Conservation (phyloP, 352 stramenopile species). For the Pythium sukuiense region DNA sequence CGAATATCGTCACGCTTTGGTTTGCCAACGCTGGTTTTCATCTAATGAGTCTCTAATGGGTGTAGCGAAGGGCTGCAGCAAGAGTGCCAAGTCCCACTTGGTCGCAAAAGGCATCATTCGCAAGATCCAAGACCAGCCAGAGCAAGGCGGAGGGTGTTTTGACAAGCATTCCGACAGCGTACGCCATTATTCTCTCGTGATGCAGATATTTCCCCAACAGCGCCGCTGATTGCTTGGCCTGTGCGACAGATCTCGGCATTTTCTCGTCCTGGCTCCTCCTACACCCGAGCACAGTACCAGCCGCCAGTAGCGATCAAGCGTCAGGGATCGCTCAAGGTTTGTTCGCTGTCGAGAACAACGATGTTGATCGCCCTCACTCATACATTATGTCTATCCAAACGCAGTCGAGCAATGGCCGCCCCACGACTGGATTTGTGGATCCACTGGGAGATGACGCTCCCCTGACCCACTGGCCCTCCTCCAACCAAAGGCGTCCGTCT, state of each 20-base stretch:
- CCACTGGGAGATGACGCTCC: conserved; percentile 54
- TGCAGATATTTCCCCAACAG: neutral
- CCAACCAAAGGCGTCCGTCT: conserved; percentile 62
- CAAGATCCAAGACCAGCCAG: conserved; percentile 37
- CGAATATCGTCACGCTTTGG: neutral
- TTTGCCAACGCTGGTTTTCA: neutral
- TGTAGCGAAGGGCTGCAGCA: conserved; percentile 33
- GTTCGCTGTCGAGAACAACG: neutral
- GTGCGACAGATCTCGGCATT: conserved; percentile 63
- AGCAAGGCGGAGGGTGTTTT: conserved; percentile 16
- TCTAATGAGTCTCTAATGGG: conserved; percentile 2
- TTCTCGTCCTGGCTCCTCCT: conserved; percentile 72
- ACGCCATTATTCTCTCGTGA: conserved; percentile 8
- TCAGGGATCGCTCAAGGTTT: conserved; percentile 49
- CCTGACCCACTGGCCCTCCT: conserved; percentile 26
- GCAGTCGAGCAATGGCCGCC: conserved; percentile 50
- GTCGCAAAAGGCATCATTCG: conserved; percentile 41
- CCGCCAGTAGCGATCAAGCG: conserved; percentile 41
- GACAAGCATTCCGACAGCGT: conserved; percentile 58
- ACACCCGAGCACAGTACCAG: conserved; percentile 62
- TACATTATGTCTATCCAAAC: neutral
- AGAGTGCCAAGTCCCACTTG: conserved; percentile 35
- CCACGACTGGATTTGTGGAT: conserved; percentile 50
- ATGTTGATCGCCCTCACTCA: neutral
- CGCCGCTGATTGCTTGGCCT: neutral